phyloP scores from a whole-genome alignment of 2,329 filamentous ascomycete genomes.

The Stagonosporopsis tanaceti region DNA sequence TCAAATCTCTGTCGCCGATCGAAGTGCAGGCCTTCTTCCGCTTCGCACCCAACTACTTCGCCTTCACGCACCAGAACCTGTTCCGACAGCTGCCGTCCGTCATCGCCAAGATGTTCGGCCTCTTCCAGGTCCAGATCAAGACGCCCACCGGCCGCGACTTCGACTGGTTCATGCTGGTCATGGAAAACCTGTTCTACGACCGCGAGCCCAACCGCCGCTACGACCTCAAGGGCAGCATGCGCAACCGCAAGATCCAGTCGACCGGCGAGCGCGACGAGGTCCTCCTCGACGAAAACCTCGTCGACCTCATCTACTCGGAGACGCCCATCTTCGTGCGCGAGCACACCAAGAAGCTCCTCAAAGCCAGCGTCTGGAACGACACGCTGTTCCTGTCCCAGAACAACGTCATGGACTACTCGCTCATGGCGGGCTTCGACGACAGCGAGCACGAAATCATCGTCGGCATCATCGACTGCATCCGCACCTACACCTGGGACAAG shows the following conservation, averaged over 20 bases:
- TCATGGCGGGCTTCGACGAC: constrained; percentile 98
- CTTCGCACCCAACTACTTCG: constrained; percentile 96
- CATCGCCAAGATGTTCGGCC: constrained; percentile 98
- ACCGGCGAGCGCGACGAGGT: constrained; percentile 97
- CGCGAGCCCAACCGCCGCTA: constrained; percentile 81
- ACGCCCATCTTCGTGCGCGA: constrained; percentile 94
- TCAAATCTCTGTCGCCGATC: constrained; percentile 88
- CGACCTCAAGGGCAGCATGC: constrained; percentile 97
- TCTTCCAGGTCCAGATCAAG: constrained; percentile 97
- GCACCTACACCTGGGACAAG: constrained; percentile 99
- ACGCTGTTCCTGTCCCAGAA: constrained; percentile 93
- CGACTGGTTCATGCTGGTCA: constrained; percentile 91
- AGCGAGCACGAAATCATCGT: constrained; percentile 88
- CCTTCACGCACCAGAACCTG: constrained; percentile 93
- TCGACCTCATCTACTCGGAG: constrained; percentile 94
- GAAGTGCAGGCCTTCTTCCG: constrained; percentile 94
- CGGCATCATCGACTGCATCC: constrained; percentile 95
- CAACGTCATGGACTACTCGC: constrained; percentile 98
- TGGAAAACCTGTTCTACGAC: constrained; percentile 99
- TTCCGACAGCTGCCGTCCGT: constrained; percentile 94
- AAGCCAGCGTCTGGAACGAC: constrained; percentile 95
- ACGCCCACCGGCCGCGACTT: constrained; percentile 95
- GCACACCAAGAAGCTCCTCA: constrained; percentile 92
- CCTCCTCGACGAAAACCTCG: constrained; percentile 96
- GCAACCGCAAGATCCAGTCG: constrained; percentile 94